Base-by-base conservation (phyloP, 306 rosid genomes). In the Purshia tridentata region DNA sequence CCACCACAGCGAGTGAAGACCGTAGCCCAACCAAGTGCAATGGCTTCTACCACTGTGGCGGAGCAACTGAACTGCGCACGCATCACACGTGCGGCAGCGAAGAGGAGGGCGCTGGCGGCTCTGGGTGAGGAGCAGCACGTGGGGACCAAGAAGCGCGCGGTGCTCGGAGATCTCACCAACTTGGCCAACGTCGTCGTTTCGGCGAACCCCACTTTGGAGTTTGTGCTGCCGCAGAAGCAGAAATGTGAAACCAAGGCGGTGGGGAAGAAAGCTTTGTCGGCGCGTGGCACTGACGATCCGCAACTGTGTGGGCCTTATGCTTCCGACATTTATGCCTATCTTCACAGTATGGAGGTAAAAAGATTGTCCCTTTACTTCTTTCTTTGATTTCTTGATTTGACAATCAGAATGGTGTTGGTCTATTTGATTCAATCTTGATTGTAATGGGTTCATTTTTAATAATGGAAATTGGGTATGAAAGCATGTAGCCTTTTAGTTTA, bases 291-390 rank as follows among this genome's bases (percentile, higher is more conserved):
- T 29, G 81, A 81, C 7, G 97, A 93, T 19, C 96, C 92, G 0
- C 96, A 79, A 23, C 68, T 88, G 14, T 88, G 92, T 56, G 81
- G 29, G 5, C 73, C 93, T 2, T 91, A 91, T 45, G 89, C 70
- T 47, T 79, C 94, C 5, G 98, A 93, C 61, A 88, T 93, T 65
- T 85, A 84, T 57, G 84, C 84, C 0, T 93, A 93, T 62, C 97
- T 91, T 60, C 90, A 85, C 41, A 50, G 14, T 0, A 50, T 88
- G 85, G 98, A 91, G 98, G 98, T 93, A 69, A 51, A 47, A 45
- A 41, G 6, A 44, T 50, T 19, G 45, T 37, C 11, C 18, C 55
- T n/a, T 50, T 22, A 9, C 5, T 50, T 44, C 2, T 37, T 44
- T 22, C n/a, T 40, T 15, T 41, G 8, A 57, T 14, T 13, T 51